Conservation (phyloP, 495 filamentous ascomycete genomes). For the Aspergillus ellipticus region DNA sequence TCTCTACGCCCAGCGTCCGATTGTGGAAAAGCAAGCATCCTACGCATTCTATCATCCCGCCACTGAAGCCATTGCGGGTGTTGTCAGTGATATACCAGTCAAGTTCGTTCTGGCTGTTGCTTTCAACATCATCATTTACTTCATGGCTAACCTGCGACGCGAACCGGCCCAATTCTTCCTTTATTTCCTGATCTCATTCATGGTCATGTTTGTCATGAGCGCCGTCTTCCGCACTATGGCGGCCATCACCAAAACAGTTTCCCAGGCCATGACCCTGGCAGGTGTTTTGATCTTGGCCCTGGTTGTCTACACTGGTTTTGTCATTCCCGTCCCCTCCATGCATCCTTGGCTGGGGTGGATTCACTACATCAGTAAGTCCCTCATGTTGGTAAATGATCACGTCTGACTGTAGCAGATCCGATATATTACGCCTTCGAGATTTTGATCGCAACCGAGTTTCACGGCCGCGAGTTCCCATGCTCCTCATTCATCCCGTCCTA, state of each 20-base stretch:
- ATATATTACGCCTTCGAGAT: constrained; percentile 42
- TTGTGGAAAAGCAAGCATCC: constrained; percentile 56
- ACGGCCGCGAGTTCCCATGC: constrained; percentile 46
- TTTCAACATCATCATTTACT: constrained; percentile 53
- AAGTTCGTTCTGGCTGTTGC: constrained; percentile 39
- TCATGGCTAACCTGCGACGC: constrained; percentile 47
- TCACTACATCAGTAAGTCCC: constrained; percentile 29
- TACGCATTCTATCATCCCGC: constrained; percentile 59
- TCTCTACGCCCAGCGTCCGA: constrained; percentile 52
- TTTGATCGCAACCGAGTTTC: constrained; percentile 56
- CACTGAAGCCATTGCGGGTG: constrained; percentile 51
- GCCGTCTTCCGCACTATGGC: constrained; percentile 44
- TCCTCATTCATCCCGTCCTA: constrained; percentile 44
- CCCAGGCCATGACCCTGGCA: constrained; percentile 43
- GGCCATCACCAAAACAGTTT: constrained; percentile 38
- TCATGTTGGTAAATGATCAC: background rate
- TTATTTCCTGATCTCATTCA: constrained; percentile 49
- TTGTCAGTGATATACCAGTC: constrained; percentile 52
- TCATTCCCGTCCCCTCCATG: constrained; percentile 41
- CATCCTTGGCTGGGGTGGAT: constrained; percentile 48
- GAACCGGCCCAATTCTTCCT: constrained; percentile 50
- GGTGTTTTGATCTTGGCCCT: constrained; percentile 40
- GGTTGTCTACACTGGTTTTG: constrained; percentile 44
- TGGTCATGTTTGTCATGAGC: constrained; percentile 53
- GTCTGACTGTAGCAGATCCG: constrained; percentile 18